phyloP scores from a whole-genome alignment of 495 filamentous ascomycete species.

The Hypoxylon intermedium region DNA sequence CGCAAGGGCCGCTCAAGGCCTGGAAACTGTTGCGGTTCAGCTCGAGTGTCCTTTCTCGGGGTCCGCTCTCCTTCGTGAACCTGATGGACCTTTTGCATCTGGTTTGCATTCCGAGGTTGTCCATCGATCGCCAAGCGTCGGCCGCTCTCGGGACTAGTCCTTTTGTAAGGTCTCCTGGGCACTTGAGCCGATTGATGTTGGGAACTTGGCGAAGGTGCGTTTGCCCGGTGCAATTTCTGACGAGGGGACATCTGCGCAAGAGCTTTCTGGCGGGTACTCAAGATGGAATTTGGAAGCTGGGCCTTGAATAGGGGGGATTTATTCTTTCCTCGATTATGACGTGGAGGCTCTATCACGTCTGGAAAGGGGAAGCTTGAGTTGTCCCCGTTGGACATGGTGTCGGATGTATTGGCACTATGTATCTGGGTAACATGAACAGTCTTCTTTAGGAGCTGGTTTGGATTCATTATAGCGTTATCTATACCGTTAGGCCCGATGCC shows the following conservation, averaged over 20 bases:
- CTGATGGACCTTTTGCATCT: not conserved
- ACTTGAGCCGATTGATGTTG: not conserved
- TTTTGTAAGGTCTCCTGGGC: not conserved
- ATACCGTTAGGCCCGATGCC: not conserved
- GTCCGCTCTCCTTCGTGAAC: not conserved
- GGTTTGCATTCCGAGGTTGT: not conserved
- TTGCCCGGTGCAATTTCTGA: too few species aligned
- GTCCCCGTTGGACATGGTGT: not conserved
- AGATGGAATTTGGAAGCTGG: conserved; percentile 33
- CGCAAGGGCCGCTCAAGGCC: conserved; percentile 14
- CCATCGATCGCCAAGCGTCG: not conserved
- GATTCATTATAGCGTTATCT: not conserved
- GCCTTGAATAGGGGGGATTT: not conserved
- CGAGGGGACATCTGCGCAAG: conserved; percentile 1
- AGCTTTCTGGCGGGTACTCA: conserved; percentile 34
- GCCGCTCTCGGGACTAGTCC: not conserved
- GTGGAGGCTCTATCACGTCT: not conserved
- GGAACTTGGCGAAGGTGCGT: not conserved
- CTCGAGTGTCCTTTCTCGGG: not conserved
- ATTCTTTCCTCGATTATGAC: not conserved
- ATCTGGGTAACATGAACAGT: not conserved
- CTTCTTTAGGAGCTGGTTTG: not conserved
- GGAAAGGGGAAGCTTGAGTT: conserved; percentile 21
- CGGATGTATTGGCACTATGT: not conserved
- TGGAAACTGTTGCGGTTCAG: not conserved